Evolutionary conservation across 805 yeast species (phyloP), one percentile per base, ranked within the genome.

Genomic region (Wickerhamomyces silvicola): DNA sequence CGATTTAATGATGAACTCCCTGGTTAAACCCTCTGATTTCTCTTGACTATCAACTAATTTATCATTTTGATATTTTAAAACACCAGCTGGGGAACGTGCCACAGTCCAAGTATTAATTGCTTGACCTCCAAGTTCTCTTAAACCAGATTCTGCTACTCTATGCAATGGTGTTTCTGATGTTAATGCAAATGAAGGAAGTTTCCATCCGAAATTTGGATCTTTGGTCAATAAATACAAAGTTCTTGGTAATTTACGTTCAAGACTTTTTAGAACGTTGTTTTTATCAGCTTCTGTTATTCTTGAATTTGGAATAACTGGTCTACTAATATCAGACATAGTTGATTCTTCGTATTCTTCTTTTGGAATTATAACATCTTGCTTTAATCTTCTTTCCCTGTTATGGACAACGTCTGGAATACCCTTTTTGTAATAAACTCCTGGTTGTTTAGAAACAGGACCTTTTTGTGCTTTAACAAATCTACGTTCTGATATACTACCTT

Each of bases 361-460:
- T 13, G 95, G 95, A 39, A 92, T 64, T n/a, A 64, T 65, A 20
- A 92, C 63, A 16, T 73, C 81, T 56, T 92, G 95, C 55, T 82
- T 83, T 47, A 62, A 65, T 39, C 94, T 68, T 57, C 95, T 76
- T 55, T 92, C 97, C 67, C 98, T 81, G 50, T 81, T 81, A 46
- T 81, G 92, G 44, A 74, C 82, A 42, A 90, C 62, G 50, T 86
- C 94, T 2, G 97, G 97, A 19, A 73, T 66, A 39, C 97, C 97
- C 38, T 74, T 71, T 11, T 88, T 81, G 58, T 72, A 90, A 67
- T 78, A 82, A 22, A 84, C 81, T 40, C 77, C 81, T 14, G 84
- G 81, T 39, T 78, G 79, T 41, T 76, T 75, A 23, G 76, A 69
- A 4, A 78, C 73, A 7, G 95, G 94, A 34, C 79, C 78, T 37